Conservation (phyloP, 306 rosid genomes). For the Cyclanthera cordifolia region DNA sequence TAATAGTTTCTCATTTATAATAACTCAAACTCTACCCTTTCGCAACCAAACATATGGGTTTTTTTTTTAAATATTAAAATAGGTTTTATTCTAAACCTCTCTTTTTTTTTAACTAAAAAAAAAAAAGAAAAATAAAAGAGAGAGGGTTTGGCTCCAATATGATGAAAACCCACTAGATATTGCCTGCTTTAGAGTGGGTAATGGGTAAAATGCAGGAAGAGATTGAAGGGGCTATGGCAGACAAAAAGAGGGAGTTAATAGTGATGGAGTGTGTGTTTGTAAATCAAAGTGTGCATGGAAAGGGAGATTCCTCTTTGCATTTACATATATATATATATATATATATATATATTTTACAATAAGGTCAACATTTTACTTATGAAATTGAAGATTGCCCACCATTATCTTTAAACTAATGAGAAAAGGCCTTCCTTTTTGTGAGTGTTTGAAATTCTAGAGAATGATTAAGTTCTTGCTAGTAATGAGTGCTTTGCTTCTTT, state of each 20-base stretch:
- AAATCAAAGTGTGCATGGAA: conserved; percentile 4
- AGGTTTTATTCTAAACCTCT: not conserved
- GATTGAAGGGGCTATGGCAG: conserved; percentile 11
- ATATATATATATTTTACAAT: no score
- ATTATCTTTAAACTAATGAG: not conserved
- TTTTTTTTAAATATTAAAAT: not conserved
- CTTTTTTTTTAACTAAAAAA: not conserved
- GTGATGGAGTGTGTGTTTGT: not conserved
- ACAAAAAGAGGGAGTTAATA: not conserved
- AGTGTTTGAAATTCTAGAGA: not conserved
- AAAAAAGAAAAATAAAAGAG: not conserved
- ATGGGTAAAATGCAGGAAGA: not conserved
- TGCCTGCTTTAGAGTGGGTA: not conserved
- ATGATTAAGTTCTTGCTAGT: not conserved
- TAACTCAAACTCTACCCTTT: no score
- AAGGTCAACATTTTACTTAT: conserved; percentile 3
- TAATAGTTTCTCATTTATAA: no score
- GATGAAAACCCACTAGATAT: not conserved
- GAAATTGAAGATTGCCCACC: conserved; percentile 5
- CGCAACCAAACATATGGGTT: no score
- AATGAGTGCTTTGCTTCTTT: not conserved
- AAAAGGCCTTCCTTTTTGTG: not conserved
- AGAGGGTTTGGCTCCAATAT: not conserved
- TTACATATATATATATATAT: no score
- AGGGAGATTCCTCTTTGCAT: not conserved